Base-by-base conservation (phyloP, 2,329 filamentous ascomycete genomes). In the Purpureocillium takamizusanense region DNA sequence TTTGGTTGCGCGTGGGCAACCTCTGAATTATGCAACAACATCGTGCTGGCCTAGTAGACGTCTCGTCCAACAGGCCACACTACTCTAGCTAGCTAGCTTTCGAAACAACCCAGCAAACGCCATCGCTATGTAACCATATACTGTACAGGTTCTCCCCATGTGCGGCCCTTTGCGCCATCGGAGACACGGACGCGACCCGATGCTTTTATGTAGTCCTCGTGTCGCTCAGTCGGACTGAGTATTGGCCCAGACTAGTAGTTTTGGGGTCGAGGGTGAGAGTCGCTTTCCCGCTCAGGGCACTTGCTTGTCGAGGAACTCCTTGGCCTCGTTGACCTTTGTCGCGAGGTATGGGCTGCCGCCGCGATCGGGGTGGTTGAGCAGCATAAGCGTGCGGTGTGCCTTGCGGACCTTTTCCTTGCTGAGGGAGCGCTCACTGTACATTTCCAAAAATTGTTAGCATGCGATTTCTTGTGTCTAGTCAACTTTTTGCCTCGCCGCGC, bases 261-360 rank as follows among this genome's bases (percentile, higher is more conserved):
- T 25, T 5, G 21, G 21, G 21, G 6, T 14, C 8, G 28, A 27
- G 9, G 18, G 21, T 11, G 14, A 11, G 16, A 5, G 12, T n/a
- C 29, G 12, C 4, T 27, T 17, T 18, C 17, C 12, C 30, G 14
- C 40, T 59, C 44, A 58, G 17, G 43, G 36, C 15, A 49, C 51
- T 38, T 39, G 41, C 40, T 95, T 95, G 60, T 98, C 92, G 49
- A 98, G 60, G 46, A 97, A 78, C 60, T 97, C 90, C 65, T 98
- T 98, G 30, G 92, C 92, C 63, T 98, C 92, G 66, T 98, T 98
- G 59, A 98, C 84, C 65, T 98, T 98, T 38, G 89, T 95, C 12
- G 92, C 92, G 33, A 98, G 69, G 59, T 97, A 98, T 7, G 92
- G 92, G 57, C 88, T 95, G 30, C 92, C 92, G 48, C 92, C 92